Percentiles rank a stretch among this genome's conserved stretches.
Conservation (phyloP, 2,329 filamentous ascomycete genomes). For the Peltaster fructicola region DNA sequence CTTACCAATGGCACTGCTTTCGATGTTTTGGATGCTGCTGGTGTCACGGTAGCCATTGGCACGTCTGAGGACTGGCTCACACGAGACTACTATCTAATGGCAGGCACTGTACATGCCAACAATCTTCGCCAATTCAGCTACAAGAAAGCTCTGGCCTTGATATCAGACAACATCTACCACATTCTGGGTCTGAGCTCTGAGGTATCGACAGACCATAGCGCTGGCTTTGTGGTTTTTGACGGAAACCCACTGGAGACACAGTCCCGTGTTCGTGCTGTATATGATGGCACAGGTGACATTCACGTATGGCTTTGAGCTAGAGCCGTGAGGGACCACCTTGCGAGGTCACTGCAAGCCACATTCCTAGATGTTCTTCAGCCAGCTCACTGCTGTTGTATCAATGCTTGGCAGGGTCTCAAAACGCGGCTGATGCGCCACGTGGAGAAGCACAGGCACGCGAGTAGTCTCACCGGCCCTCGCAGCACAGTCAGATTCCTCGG, state of each 20-base stretch:
- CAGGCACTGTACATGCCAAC: constrained; percentile 43
- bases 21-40: constrained; percentile 39
- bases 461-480: too few relatives aligned
- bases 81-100: constrained; percentile 40
- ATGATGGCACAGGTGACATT: constrained; percentile 21
- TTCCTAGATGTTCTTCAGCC: too few relatives aligned
- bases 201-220: constrained; percentile 9
- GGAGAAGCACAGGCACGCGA: too few relatives aligned
- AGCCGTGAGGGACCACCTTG: too few relatives aligned
- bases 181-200: constrained; percentile 33
- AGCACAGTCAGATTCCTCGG: too few relatives aligned
- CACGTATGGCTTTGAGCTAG: constrained; percentile 12
- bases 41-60: constrained; percentile 40
- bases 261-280: constrained; percentile 37
- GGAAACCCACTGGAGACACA: constrained; percentile 45
- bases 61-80: constrained; percentile 46
- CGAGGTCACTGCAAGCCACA: too few relatives aligned
- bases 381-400: too few relatives aligned
- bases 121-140: constrained; percentile 36
- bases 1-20: constrained; percentile 47
- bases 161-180: constrained; percentile 39
- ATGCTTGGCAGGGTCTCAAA: too few relatives aligned
- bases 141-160: constrained; percentile 37
- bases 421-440: too few relatives aligned
- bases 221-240: constrained; percentile 45